phyloP scores from a whole-genome alignment of 495 filamentous ascomycete species.

The Aspergillus affinis region DNA sequence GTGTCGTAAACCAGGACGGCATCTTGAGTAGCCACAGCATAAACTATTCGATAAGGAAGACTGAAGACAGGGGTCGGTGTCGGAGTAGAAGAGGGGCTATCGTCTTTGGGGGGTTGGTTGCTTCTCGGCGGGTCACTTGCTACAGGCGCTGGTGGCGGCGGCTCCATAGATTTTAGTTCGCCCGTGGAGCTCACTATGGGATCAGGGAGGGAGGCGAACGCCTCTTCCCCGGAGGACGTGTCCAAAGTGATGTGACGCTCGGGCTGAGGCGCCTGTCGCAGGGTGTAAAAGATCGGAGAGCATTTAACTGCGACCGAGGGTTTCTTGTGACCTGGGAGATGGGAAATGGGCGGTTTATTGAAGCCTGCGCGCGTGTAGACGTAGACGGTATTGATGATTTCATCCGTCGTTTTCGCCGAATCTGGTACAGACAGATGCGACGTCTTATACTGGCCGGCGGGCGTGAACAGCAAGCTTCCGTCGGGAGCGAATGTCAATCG shows the following conservation, averaged over 20 bases:
- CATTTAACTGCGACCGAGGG: conserved; percentile 95
- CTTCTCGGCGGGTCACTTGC: conserved; percentile 37
- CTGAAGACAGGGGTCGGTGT: conserved; percentile 71
- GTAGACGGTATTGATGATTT: conserved; percentile 96
- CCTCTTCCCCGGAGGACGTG: conserved; percentile 82
- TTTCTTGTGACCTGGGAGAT: conserved; percentile 97
- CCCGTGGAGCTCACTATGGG: conserved; percentile 62
- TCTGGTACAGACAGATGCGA: conserved; percentile 68
- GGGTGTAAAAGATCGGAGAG: conserved; percentile 84
- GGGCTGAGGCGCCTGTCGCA: conserved; percentile 63
- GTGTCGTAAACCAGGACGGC: conserved; percentile 96
- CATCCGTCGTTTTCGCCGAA: conserved; percentile 69
- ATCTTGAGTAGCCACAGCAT: conserved; percentile 96
- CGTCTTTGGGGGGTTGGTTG: conserved; percentile 54
- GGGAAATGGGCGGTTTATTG: conserved; percentile 96
- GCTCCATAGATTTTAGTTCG: conserved; percentile 72
- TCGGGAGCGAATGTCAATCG: conserved; percentile 93
- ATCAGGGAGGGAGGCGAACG: conserved; percentile 80
- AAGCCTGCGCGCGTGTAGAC: conserved; percentile 96
- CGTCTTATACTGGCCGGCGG: conserved; percentile 92
- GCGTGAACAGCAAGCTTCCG: conserved; percentile 91
- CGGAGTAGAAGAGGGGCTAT: conserved; percentile 47
- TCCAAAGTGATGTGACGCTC: conserved; percentile 93
- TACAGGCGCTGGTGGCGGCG: conserved; percentile 61
- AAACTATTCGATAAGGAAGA: conserved; percentile 89